Conservation (phyloP, 2,329 filamentous ascomycete genomes). For the Apiospora phragmitis region DNA sequence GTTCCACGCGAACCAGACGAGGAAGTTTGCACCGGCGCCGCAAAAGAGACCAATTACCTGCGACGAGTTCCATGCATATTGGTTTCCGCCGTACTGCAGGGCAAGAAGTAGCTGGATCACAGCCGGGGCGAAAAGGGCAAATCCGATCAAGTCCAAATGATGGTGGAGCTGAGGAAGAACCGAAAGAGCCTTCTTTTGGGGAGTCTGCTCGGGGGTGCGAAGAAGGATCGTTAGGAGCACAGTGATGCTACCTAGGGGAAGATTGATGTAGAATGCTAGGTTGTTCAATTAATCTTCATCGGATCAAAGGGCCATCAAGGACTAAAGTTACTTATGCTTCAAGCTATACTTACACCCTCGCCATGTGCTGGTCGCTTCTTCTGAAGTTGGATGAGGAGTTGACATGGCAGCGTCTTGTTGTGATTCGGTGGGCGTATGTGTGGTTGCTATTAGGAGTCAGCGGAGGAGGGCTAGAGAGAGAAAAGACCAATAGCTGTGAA, state of each 20-base stretch:
- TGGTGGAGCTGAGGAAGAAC: constrained; percentile 14
- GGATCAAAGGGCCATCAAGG: neutral
- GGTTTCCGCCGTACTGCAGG: constrained; percentile 44
- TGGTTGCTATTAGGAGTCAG: too few relatives aligned
- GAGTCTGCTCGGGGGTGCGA: neutral
- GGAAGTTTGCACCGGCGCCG: constrained; percentile 30
- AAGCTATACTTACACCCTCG: neutral
- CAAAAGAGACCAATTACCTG: constrained; percentile 36
- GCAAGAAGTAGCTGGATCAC: constrained; percentile 47
- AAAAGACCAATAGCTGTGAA: too few relatives aligned
- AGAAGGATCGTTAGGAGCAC: neutral
- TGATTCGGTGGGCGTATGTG: too few relatives aligned
- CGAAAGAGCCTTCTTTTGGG: neutral
- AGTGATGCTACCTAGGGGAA: neutral
- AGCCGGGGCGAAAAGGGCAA: constrained; percentile 28
- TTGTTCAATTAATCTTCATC: neutral
- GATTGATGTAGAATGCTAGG: neutral
- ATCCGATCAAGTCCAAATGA: constrained; percentile 29
- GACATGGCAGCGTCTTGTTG: too few relatives aligned
- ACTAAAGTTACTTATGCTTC: too few relatives aligned
- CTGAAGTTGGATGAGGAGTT: too few relatives aligned
- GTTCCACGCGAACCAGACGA: constrained; percentile 36
- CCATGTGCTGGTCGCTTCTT: too few relatives aligned
- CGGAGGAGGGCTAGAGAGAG: too few relatives aligned
- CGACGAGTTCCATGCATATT: constrained; percentile 36